Base-by-base conservation (phyloP, 495 filamentous ascomycete species). In the Pyronema omphalodes region DNA sequence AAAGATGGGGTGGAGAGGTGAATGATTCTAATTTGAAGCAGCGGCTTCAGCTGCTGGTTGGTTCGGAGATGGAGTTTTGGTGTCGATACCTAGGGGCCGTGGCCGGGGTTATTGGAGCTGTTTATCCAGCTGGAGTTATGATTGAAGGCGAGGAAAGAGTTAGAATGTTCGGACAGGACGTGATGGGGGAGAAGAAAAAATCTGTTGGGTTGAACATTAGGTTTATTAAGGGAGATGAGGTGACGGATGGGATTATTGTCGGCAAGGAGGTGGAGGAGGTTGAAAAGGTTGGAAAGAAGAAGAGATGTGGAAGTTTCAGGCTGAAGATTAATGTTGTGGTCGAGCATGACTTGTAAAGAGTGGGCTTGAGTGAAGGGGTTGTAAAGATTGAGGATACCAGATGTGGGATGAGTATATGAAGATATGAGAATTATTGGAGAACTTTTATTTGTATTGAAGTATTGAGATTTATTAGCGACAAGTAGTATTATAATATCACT, bases 1-100 rank as follows among this genome's bases (percentile, higher is more conserved):
- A 81, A 44, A 74, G 88, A 57, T 93, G 84, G 76, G 83, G 80
- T 11, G 79, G 76, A 6, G 72, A 76, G 53, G 67, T 93, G 1
- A 71, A 73, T 4, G 79, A 82, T 58, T 58, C 67, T 18, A 61
- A 63, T 2, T 67, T 80, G 8, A 70, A 72, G 23, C 52, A 61
- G 1, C 67, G 73, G 9, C 60, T 82, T 0, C 68, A 70, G 12
- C 66, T 67, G 37, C 63, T 79, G 6, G 61, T 75, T 0, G 69
- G 69, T 0, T 60, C 67, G 0, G 69, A 72, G 51, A 67, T 70
- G 50, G 67, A 69, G 12, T 83, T 77, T 74, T 83, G 80, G 79
- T 71, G 73, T 9, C 70, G 71, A n/a, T 82, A 79, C 64, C 53
- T 81, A 3, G 80, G 80, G 3, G 68, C 71, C 12, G 66, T 79